These are phyloP conservation scores for Diospyros lotus DNA, from an alignment of 148 eudicot genomes.

Conservation along the genomic window DNA sequence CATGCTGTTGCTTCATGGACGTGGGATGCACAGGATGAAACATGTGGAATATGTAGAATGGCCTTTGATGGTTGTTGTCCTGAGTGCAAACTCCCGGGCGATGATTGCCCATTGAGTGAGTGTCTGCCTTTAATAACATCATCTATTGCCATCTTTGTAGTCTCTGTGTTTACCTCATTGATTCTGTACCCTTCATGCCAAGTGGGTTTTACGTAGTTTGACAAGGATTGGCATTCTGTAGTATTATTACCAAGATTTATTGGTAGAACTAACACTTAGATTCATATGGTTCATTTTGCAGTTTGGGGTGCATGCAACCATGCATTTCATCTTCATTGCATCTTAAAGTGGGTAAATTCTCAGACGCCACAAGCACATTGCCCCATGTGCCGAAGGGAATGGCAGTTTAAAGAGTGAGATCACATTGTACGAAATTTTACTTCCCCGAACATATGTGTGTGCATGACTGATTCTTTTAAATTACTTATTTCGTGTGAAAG, in stretches of 20 bases:
- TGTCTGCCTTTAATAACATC: conserved; percentile 5
- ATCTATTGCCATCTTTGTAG: background rate
- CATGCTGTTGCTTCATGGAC: conserved; percentile 99
- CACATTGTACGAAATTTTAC: background rate
- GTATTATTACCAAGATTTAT: background rate
- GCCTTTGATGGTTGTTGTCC: conserved; percentile 99
- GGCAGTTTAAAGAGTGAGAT: conserved; percentile 75
- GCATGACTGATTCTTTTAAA: too few relatives aligned
- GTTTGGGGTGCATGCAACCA: conserved; percentile 99
- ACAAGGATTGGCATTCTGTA: background rate
- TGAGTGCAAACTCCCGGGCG: conserved; percentile 95
- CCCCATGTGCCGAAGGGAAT: conserved; percentile 89
- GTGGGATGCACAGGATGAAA: conserved; percentile 98
- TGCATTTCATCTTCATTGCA: conserved; percentile 96
- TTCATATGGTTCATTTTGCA: conserved; percentile 32
- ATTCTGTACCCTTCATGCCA: background rate
- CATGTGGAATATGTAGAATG: conserved; percentile 96
- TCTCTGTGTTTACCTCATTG: background rate
- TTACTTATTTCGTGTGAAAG: too few relatives aligned
- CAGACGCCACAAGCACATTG: conserved; percentile 88
- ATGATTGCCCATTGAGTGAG: conserved; percentile 95
- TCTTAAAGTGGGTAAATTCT: conserved; percentile 94
- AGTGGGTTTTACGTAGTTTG: background rate
- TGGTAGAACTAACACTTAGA: conserved; percentile 2
- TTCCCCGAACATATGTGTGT: background rate